A percentile compares a stretch with the other conserved stretches of the same genome.
These are phyloP conservation scores for Apium graveolens DNA, from an alignment of 129 eudicot species.

Conservation along the genomic window DNA sequence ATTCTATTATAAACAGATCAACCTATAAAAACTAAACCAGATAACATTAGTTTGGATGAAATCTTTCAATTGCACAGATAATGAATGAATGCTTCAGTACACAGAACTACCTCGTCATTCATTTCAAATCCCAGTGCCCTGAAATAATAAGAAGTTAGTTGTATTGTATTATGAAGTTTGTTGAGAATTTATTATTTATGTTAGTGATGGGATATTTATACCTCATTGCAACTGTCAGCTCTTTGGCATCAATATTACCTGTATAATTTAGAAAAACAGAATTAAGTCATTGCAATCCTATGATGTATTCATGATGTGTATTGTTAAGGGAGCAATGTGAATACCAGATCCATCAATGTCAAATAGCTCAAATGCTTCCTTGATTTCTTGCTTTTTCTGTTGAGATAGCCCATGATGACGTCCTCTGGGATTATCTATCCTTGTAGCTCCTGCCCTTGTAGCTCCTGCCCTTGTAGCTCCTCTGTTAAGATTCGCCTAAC, in stretches of 20 bases:
- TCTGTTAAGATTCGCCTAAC: conserved; percentile 33
- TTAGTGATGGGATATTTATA: conserved; percentile 17
- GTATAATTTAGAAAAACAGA: conserved; percentile 12
- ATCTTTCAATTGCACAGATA: not conserved
- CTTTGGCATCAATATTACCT: conserved; percentile 98
- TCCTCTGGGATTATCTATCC: conserved; percentile 67
- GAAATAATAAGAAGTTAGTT: conserved; percentile 26
- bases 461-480: conserved; percentile 48
- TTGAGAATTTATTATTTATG: not conserved
- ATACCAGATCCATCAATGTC: conserved; percentile 96
- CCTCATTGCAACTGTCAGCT: conserved; percentile 98
- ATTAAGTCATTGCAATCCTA: not conserved
- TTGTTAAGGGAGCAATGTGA: not conserved
- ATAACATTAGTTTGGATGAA: not conserved
- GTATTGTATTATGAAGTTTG: conserved; percentile 4
- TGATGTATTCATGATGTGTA: not conserved
- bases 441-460: conserved; percentile 41
- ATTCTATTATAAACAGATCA: not conserved
- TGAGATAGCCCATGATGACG: conserved; percentile 69
- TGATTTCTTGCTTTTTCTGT: conserved; percentile 88
- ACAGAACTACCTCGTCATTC: conserved; percentile 69
- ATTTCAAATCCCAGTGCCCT: conserved; percentile 95
- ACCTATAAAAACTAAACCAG: not conserved
- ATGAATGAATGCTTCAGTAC: not conserved
- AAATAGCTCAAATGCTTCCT: conserved; percentile 94